A percentile compares a stretch with the other conserved stretches of the same genome.
Conservation (phyloP, 2,329 filamentous ascomycete genomes). For the Claviceps cyperi region DNA sequence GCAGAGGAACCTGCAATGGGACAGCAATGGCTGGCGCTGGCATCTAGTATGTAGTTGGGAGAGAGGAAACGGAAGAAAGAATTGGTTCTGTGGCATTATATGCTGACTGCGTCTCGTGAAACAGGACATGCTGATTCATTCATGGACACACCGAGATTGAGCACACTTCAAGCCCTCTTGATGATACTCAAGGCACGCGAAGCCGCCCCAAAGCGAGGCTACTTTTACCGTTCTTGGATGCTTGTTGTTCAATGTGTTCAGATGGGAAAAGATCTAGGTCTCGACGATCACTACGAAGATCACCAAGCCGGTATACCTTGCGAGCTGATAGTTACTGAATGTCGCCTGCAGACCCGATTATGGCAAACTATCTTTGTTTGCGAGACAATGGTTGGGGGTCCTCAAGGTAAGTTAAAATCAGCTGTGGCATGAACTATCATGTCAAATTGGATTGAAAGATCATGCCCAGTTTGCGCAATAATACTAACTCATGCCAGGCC, state of each 20-base stretch:
- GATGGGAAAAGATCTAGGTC: slow-evolving; percentile 81
- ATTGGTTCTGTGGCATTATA: background rate
- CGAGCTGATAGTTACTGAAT: slow-evolving; percentile 55
- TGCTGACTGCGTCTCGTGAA: background rate
- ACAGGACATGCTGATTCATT: slow-evolving; percentile 82
- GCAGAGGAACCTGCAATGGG: slow-evolving; percentile 73
- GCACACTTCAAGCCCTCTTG: slow-evolving; percentile 79
- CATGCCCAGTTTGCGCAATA: background rate
- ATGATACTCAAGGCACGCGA: slow-evolving; percentile 84
- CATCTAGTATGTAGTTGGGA: slow-evolving; percentile 47
- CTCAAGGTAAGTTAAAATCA: slow-evolving; percentile 51
- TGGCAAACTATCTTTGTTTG: slow-evolving; percentile 82
- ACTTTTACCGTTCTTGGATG: slow-evolving; percentile 97
- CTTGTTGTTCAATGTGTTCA: slow-evolving; percentile 80
- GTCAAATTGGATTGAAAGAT: background rate
- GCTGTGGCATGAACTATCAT: background rate
- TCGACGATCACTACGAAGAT: slow-evolving; percentile 73
- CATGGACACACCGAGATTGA: slow-evolving; percentile 79
- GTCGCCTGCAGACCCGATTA: slow-evolving; percentile 68
- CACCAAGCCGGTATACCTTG: slow-evolving; percentile 63
- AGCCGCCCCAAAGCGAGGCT: slow-evolving; percentile 81
- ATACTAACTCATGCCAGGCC: slow-evolving; percentile 35
- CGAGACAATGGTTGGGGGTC: slow-evolving; percentile 85
- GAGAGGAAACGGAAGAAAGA: background rate
- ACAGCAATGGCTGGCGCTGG: slow-evolving; percentile 84